Conservation (phyloP, 352 stramenopile genomes). For the Phytophthora crassamura region DNA sequence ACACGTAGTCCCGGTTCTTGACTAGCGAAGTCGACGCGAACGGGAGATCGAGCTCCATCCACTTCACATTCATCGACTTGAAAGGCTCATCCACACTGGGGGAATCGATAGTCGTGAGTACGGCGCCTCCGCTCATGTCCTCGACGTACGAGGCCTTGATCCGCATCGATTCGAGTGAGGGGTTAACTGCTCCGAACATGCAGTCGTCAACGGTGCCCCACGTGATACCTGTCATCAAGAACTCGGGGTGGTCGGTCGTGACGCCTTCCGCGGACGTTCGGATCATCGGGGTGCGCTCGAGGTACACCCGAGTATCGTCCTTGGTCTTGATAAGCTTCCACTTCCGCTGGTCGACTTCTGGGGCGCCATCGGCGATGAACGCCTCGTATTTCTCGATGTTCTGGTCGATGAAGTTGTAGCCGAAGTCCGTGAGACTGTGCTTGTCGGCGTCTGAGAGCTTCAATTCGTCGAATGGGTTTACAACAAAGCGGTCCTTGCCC, state of each 20-base stretch:
- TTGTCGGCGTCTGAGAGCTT: constrained; percentile 25
- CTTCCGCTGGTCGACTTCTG: constrained; percentile 38
- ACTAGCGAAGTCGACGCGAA: constrained; percentile 34
- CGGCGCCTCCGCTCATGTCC: constrained; percentile 44
- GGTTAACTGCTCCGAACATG: constrained; percentile 50
- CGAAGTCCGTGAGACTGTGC: constrained; percentile 28
- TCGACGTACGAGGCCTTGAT: constrained; percentile 57
- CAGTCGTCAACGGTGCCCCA: constrained; percentile 48
- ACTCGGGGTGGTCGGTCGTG: constrained; percentile 21
- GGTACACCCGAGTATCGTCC: constrained; percentile 34
- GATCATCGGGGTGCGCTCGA: constrained; percentile 31
- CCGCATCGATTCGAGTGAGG: constrained; percentile 44
- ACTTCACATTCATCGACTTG: constrained; percentile 44
- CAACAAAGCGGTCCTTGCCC: constrained; percentile 40
- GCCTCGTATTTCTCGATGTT: constrained; percentile 50
- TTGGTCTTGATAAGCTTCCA: constrained; percentile 48
- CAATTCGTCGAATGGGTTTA: constrained; percentile 37
- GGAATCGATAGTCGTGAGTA: constrained; percentile 47
- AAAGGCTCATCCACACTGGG: constrained; percentile 58
- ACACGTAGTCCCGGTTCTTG: constrained; percentile 55
- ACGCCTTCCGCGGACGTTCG: constrained; percentile 1
- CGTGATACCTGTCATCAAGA: constrained; percentile 42
- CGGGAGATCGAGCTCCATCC: constrained; percentile 45
- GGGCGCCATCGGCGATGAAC: constrained; percentile 22
- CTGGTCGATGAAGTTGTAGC: constrained; percentile 35